Evolutionary conservation across 495 filamentous ascomycete species (phyloP).

Genomic region (Penicillium riverlandense): DNA sequence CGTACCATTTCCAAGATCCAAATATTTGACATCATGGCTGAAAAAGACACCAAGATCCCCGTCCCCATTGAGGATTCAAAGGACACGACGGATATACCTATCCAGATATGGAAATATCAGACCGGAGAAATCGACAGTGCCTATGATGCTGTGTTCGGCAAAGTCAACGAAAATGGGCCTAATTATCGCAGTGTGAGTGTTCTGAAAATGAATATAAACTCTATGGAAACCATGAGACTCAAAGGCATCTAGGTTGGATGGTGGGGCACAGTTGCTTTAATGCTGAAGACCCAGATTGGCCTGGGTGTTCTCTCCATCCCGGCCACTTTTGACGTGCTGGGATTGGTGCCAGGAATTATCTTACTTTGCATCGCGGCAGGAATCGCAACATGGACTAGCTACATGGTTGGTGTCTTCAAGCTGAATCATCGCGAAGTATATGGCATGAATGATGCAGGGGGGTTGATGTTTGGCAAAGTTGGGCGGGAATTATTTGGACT

Average conservation of each 20-base stretch:
- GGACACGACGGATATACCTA: too few species aligned
- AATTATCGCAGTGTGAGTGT: slow-evolving; percentile 3
- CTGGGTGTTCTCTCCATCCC: slow-evolving; percentile 59
- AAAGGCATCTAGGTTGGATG: slow-evolving; percentile 20
- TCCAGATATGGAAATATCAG: too few species aligned
- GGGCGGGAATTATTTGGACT: slow-evolving; percentile 54
- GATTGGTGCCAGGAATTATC: slow-evolving; percentile 48
- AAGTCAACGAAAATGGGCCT: background rate
- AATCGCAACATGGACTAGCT: slow-evolving; percentile 66
- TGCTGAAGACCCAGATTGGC: slow-evolving; percentile 46
- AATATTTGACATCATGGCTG: too few species aligned
- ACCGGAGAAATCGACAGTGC: too few species aligned
- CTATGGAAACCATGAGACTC: background rate
- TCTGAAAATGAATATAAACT: background rate
- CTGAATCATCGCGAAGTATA: slow-evolving; percentile 56
- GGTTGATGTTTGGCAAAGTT: slow-evolving; percentile 53
- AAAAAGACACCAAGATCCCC: too few species aligned
- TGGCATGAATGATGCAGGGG: slow-evolving; percentile 61
- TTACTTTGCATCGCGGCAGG: slow-evolving; percentile 48
- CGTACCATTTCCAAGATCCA: too few species aligned
- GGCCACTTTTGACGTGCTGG: slow-evolving; percentile 50
- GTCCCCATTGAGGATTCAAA: too few species aligned
- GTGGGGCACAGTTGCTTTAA: slow-evolving; percentile 26
- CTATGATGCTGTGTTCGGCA: slow-evolving; percentile 6
- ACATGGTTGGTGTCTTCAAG: slow-evolving; percentile 67